Evolutionary conservation across 108 stramenopile genomes (phyloP), one percentile per base, ranked within the genome.

Genomic region (Fistulifera solaris): DNA sequence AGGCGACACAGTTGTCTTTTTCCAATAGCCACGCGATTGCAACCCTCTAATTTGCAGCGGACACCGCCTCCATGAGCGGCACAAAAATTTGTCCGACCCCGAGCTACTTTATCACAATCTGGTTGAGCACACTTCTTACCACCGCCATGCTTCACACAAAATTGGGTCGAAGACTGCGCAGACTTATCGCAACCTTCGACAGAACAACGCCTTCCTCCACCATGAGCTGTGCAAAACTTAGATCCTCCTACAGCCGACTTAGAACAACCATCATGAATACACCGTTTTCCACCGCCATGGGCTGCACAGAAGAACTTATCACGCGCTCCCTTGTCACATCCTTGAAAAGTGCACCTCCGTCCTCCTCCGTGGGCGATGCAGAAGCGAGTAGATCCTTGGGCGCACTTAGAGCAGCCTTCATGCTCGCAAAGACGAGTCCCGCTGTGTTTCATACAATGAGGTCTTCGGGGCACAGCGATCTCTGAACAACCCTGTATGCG

Each of bases 311-410:
- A 88, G 62, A 72, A 88, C 54, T 85, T 87, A 66, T 94, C 93
- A 19, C 92, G 65, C 2, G 95, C 91, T 40, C 94, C 94, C 67
- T 94, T 85, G 54, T 89, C 89, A 65, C 96, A 97, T 23, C 93
- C 93, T 0, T 82, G 82, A 56, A 73, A 80, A 16, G 88, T 92
- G 58, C 97, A 98, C 51, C 97, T 67, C 41, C 94, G 83, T 13
- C 97, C 97, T 28, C 97, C 97, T 12, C 97, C 97, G 66, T 98
- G 97, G 12, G 93, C 95, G 65, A 98, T 96, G 68, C 97, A 98
- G 62, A 92, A 95, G 19, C 93, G 67, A n/a, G 94, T 89, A 22
- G 80, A 89, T 41, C 89, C 93, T 63, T 94, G 89, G 11, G 93
- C 93, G 51, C 85, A 89, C 56, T 90, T 89, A 12, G 56, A 52